phyloP scores from a whole-genome alignment of 345 rosid genomes.

The Populus ilicifolia region DNA sequence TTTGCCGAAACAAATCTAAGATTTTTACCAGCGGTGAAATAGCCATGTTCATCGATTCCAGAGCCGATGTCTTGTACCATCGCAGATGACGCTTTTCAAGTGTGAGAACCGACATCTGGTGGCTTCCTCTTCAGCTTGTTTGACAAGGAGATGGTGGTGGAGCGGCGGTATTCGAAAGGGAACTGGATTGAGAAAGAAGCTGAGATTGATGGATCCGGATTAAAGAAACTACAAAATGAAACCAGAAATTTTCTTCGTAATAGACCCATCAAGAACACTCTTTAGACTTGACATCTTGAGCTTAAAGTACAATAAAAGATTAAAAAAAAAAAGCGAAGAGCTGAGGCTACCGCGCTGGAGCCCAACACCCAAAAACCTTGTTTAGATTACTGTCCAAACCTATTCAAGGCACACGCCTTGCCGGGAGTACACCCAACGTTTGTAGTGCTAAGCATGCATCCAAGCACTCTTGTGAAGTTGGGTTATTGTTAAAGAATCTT shows the following conservation, averaged over 20 bases:
- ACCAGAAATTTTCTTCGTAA: too few relatives aligned
- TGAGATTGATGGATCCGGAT: constrained; percentile 17
- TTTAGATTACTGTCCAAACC: rapidly evolving
- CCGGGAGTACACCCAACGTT: too few relatives aligned
- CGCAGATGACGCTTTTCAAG: constrained; percentile 51
- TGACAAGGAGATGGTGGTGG: constrained; percentile 45
- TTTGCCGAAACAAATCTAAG: too few relatives aligned
- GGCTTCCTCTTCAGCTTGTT: constrained; percentile 52
- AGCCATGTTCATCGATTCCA: constrained; percentile 52
- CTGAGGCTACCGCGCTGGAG: rapidly evolving
- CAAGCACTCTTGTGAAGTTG: rapidly evolving
- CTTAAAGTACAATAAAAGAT: rapidly evolving
- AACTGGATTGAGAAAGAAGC: constrained; percentile 48
- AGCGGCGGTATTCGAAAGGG: constrained; percentile 38
- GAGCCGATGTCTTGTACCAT: constrained; percentile 57
- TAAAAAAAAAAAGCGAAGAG: rapidly evolving
- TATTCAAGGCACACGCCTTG: too few relatives aligned
- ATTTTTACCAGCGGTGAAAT: constrained; percentile 40
- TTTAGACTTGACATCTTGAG: rapidly evolving
- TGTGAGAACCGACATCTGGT: not conserved
- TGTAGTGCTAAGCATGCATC: too few relatives aligned
- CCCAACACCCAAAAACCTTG: too few relatives aligned
- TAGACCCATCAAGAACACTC: too few relatives aligned
- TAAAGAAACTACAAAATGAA: too few relatives aligned
- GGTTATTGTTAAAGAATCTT: too few relatives aligned